A percentile compares a stretch with the other conserved stretches of the same genome.
These are phyloP conservation scores for Colletotrichum salicis DNA, from an alignment of 2,329 filamentous ascomycete species.

Conservation along the genomic window DNA sequence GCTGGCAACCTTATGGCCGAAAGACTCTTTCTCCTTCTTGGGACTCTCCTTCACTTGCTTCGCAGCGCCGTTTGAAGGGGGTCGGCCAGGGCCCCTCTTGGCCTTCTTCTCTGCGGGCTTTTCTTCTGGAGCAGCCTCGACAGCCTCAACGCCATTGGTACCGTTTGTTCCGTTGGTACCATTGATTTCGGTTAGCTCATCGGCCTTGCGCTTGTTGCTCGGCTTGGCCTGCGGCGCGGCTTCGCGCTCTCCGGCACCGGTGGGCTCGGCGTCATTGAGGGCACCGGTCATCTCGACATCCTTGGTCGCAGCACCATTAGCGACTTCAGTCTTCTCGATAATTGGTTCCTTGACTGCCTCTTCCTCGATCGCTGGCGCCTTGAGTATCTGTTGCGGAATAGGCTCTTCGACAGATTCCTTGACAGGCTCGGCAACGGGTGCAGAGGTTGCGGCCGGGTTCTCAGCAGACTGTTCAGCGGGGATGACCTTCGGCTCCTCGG, in stretches of 20 bases:
- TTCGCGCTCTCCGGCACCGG: conserved; percentile 25
- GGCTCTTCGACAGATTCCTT: conserved; percentile 37
- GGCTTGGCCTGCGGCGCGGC: conserved; percentile 40
- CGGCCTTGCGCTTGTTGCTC: conserved; percentile 51
- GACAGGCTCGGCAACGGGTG: conserved; percentile 11
- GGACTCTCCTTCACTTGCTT: conserved; percentile 10
- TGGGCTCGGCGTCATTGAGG: conserved; percentile 36
- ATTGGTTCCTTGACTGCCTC: conserved; percentile 45
- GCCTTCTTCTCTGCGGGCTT: conserved; percentile 40
- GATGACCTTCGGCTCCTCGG: conserved; percentile 38
- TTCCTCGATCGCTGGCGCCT: conserved; percentile 40
- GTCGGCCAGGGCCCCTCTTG: conserved; percentile 37
- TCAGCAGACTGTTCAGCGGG: conserved; percentile 32
- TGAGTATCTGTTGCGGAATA: conserved; percentile 39
- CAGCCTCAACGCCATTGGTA: not conserved
- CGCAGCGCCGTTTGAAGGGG: conserved; percentile 23
- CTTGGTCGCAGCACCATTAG: conserved; percentile 34
- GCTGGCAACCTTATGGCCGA: conserved; percentile 39
- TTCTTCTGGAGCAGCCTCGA: conserved; percentile 13
- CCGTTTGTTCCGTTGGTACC: conserved; percentile 41
- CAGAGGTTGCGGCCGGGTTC: conserved; percentile 17
- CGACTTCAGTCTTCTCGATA: conserved; percentile 40
- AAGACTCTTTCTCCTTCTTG: conserved; percentile 25
- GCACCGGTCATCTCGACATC: conserved; percentile 39
- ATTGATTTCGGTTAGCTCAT: conserved; percentile 41